Conservation (phyloP, 2,329 filamentous ascomycete genomes). For the Botrytis hyacinthi region DNA sequence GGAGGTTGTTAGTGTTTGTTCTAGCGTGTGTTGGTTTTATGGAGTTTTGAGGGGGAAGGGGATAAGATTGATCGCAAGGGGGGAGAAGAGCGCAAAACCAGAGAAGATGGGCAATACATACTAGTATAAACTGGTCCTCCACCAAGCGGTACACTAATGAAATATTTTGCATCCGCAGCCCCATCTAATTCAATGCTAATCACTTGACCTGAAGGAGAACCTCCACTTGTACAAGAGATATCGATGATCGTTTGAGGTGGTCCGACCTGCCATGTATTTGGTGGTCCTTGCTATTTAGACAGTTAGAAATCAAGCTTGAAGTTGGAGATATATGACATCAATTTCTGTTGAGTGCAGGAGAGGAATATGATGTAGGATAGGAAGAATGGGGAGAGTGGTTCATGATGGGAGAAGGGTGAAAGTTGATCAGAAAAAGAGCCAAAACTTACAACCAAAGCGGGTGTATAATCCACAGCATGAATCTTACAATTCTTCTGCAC, state of each 20-base stretch:
- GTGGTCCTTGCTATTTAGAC: conserved; percentile 18
- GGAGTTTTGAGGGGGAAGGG: neutral
- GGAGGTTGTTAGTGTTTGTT: neutral
- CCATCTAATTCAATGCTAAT: conserved; percentile 34
- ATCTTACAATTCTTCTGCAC: conserved; percentile 25
- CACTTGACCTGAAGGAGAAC: conserved; percentile 1
- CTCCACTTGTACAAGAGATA: conserved; percentile 26
- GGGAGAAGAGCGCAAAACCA: neutral
- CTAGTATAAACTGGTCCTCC: conserved; percentile 27
- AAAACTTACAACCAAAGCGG: conserved; percentile 24
- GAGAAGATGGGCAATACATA: conserved; percentile 17
- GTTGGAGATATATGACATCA: neutral
- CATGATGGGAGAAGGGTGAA: neutral
- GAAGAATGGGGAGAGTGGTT: neutral
- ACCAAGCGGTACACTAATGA: conserved; percentile 30
- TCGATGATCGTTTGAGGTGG: conserved; percentile 33
- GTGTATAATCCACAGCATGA: conserved; percentile 31
- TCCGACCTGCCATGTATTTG: conserved; percentile 31
- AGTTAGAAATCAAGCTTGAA: neutral
- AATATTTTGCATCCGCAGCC: conserved; percentile 32
- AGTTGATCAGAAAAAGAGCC: neutral
- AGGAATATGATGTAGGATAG: neutral
- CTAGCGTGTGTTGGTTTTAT: too few relatives aligned
- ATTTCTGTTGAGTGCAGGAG: neutral
- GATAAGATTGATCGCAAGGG: neutral